These are phyloP conservation scores for Grosmannia clavigera DNA, from an alignment of 2,329 filamentous ascomycete genomes.

Conservation along the genomic window DNA sequence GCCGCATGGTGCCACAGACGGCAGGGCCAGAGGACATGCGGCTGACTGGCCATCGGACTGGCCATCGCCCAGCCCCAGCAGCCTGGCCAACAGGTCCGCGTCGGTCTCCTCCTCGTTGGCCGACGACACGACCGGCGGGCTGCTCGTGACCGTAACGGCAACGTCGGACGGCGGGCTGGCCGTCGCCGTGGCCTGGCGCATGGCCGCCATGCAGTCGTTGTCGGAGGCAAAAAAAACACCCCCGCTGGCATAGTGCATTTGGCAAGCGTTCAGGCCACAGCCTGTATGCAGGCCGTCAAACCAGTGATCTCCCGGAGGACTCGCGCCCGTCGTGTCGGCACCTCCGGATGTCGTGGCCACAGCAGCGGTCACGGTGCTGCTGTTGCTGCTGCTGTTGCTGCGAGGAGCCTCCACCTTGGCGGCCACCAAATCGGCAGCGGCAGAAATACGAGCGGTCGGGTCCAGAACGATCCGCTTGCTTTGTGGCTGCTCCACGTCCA, in stretches of 20 bases:
- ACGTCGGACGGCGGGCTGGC: neutral
- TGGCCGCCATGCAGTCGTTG: neutral
- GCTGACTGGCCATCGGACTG: neutral
- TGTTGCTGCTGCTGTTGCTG: neutral
- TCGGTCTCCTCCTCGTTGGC: neutral
- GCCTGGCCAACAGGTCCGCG: neutral
- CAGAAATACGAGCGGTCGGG: neutral
- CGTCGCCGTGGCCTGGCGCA: neutral
- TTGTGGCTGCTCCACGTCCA: neutral
- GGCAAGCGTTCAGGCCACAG: conserved; percentile 1
- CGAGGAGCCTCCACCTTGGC: neutral
- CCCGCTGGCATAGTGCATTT: conserved; percentile 4
- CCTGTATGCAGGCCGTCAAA: neutral
- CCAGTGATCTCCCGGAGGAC: neutral
- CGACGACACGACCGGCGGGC: neutral
- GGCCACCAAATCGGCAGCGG: neutral
- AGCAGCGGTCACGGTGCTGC: neutral
- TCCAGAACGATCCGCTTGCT: neutral
- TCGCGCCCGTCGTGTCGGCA: no score
- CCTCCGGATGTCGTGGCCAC: neutral
- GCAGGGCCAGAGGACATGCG: neutral
- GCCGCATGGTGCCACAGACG: no score
- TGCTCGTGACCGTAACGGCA: neutral
- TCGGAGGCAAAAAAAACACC: conserved; percentile 3
- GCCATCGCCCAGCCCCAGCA: neutral